Percentiles rank a stretch among this genome's conserved stretches.
phyloP scores from a whole-genome alignment of 768 basidiomycete species.

The Phylloporus sp. region DNA sequence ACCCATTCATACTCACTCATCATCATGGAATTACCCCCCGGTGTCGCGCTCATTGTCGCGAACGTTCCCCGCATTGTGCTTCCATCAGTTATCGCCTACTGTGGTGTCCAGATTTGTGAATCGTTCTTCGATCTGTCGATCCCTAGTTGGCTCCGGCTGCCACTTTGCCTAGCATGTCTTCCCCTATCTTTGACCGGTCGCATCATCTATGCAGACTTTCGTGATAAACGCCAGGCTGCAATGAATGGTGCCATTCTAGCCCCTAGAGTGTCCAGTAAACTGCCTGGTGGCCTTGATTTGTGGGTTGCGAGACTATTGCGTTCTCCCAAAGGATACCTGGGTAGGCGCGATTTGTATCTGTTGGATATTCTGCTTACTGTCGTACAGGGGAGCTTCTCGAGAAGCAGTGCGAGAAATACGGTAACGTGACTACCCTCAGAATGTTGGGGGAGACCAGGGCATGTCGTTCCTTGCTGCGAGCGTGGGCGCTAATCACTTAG shows the following conservation, averaged over 20 bases:
- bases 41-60: conserved; percentile 25
- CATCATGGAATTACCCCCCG: conserved; percentile 26
- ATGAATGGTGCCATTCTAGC: conserved; percentile 32
- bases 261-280: conserved; percentile 31
- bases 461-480: conserved; percentile 8
- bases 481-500: not conserved
- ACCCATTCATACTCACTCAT: not conserved
- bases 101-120: conserved; percentile 9
- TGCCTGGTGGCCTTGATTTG: conserved; percentile 37
- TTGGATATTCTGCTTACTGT: not conserved
- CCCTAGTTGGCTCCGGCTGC: conserved; percentile 15
- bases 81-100: conserved; percentile 15
- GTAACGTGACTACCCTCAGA: conserved; percentile 31
- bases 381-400: conserved; percentile 28
- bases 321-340: conserved; percentile 25
- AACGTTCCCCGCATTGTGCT: conserved; percentile 24
- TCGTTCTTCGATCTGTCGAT: conserved; percentile 5
- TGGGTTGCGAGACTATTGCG: conserved; percentile 21
- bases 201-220: conserved; percentile 12
- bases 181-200: conserved; percentile 16
- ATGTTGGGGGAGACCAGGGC: conserved; percentile 39
- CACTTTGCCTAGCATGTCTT: conserved; percentile 22
- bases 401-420: conserved; percentile 23
- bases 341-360: conserved; percentile 14
- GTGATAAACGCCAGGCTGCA: conserved; percentile 13